Percentiles rank a stretch among this genome's conserved stretches.
Conservation (phyloP, 148 eudicot genomes). For the Cornus controversa region DNA sequence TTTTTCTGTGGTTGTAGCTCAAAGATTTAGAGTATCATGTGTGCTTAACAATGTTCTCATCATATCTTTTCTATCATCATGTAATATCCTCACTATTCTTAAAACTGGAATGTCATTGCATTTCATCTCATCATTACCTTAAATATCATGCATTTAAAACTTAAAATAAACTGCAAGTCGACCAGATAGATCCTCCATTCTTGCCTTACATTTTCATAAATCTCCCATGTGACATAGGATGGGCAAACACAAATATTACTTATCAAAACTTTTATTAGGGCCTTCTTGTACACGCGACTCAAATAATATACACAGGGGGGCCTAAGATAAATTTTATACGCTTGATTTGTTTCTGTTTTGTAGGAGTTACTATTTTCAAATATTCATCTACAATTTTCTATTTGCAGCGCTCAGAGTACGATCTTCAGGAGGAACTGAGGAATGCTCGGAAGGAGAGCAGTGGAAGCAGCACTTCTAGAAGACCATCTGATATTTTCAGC, state of each 20-base stretch:
- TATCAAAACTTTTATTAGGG: no score
- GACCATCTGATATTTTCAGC: slow-evolving; percentile 42
- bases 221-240: not conserved
- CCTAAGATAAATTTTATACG: not conserved
- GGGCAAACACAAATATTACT: not conserved
- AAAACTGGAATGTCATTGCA: not conserved
- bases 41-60: not conserved
- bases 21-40: not conserved
- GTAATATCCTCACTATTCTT: not conserved
- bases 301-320: not conserved
- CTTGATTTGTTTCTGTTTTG: not conserved
- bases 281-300: not conserved
- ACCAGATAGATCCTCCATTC: not conserved
- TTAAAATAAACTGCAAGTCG: not conserved
- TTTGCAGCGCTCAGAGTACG: slow-evolving; percentile 79
- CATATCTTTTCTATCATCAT: not conserved
- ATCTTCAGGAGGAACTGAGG: slow-evolving; percentile 69
- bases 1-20: not conserved
- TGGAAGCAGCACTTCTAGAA: slow-evolving; percentile 38
- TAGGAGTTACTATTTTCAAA: not conserved
- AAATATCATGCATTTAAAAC: not conserved
- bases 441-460: slow-evolving; percentile 42
- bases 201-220: not conserved
- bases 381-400: not conserved
- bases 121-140: not conserved